Conservation (phyloP, 2,329 filamentous ascomycete genomes). For the Fusarium poae region DNA sequence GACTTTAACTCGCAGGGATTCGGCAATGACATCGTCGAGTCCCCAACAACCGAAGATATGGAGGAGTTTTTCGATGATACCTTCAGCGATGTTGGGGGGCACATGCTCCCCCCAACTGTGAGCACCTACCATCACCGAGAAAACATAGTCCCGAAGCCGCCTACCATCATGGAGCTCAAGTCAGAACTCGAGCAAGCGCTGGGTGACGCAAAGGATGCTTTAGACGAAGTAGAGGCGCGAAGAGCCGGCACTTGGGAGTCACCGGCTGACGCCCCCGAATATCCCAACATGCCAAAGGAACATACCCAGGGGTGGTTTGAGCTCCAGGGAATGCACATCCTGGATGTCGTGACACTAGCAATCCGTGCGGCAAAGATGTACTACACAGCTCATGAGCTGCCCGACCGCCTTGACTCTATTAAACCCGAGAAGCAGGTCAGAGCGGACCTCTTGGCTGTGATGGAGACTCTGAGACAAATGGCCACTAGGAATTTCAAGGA, state of each 20-base stretch:
- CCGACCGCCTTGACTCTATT: slow-evolving; percentile 86
- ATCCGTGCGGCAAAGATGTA: slow-evolving; percentile 96
- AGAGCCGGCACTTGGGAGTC: slow-evolving; percentile 52
- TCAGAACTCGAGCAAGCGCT: slow-evolving; percentile 74
- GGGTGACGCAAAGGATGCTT: slow-evolving; percentile 74
- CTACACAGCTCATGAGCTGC: slow-evolving; percentile 91
- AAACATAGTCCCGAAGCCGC: slow-evolving; percentile 84
- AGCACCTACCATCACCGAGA: slow-evolving; percentile 94
- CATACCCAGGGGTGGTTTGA: slow-evolving; percentile 80
- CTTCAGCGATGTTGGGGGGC: slow-evolving; percentile 75
- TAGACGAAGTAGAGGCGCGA: slow-evolving; percentile 68
- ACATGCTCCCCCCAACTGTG: slow-evolving; percentile 94
- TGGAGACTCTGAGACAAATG: slow-evolving; percentile 93
- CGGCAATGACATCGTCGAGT: slow-evolving; percentile 60
- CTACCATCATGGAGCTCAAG: slow-evolving; percentile 84
- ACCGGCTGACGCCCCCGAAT: slow-evolving; percentile 48
- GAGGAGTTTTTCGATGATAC: slow-evolving; percentile 67
- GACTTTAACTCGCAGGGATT: slow-evolving; percentile 61
- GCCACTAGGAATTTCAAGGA: slow-evolving; percentile 87
- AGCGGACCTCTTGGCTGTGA: slow-evolving; percentile 83
- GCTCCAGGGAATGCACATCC: slow-evolving; percentile 89
- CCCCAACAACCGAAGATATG: slow-evolving; percentile 61
- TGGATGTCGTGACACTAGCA: slow-evolving; percentile 94
- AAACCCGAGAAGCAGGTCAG: slow-evolving; percentile 89
- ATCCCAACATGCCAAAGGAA: slow-evolving; percentile 59